phyloP scores from a whole-genome alignment of 148 eudicot species.

The Fallopia convolvulus region DNA sequence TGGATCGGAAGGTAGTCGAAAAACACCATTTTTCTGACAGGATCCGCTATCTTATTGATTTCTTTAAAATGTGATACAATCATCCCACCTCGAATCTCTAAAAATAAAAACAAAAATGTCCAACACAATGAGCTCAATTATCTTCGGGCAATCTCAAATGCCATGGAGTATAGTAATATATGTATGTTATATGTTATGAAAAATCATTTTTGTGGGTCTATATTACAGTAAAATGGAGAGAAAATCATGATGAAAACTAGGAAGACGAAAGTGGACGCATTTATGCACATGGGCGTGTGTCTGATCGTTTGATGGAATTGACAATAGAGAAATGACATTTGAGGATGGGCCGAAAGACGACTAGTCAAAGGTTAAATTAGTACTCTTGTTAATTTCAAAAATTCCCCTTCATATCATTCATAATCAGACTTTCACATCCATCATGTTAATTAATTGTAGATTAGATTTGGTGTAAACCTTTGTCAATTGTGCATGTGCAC shows the following conservation, averaged over 20 bases:
- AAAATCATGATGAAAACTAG: background rate
- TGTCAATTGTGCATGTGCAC: no score
- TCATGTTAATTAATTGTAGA: background rate
- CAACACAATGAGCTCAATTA: no score
- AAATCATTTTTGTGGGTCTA: no score
- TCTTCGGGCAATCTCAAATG: no score
- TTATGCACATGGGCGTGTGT: background rate
- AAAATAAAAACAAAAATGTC: no score
- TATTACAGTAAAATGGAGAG: background rate
- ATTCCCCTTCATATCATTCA: background rate
- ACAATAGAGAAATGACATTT: conserved; percentile 8
- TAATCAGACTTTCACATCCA: background rate
- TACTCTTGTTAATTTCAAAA: background rate
- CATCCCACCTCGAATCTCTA: no score
- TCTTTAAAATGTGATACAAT: no score
- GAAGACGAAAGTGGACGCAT: background rate
- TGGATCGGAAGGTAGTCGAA: no score
- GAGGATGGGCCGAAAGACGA: background rate
- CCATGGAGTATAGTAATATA: no score
- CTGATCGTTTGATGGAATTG: conserved; percentile 1
- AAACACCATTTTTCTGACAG: no score
- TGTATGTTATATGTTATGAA: no score
- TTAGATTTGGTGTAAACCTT: background rate
- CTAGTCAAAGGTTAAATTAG: conserved; percentile 1
- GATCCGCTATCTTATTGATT: no score